Evolutionary conservation across 1,284 basidiomycete genomes (phyloP), one percentile per base, ranked within the genome.

Genomic region (Tilletia indica): DNA sequence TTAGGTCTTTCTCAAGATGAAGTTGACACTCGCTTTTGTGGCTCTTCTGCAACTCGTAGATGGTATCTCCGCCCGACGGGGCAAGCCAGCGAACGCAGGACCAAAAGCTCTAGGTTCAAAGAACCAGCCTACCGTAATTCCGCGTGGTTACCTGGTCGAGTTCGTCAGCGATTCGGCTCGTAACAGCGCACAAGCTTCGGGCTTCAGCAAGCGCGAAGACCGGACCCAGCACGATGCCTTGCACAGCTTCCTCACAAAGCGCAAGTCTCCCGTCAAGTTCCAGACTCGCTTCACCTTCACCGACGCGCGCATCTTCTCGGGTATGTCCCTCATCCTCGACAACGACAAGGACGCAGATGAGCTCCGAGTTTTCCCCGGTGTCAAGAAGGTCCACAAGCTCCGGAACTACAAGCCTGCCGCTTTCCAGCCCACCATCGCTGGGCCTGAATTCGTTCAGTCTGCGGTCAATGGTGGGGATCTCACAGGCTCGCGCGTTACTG

Each of bases 281-380:
- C 45, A 73, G 68, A 78, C 74, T 31, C 73, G 77, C 12, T 76
- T 72, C 72, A 73, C 74, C 67, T 79, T 67, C 72, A 74, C 75
- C 34, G 74, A 79, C 45, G 72, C 77, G 56, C 47, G 70, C 21
- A 75, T 74, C 16, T 79, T 79, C 58, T 72, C 77, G 4, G 78
- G 78, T 39, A 72, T 78, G 67, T 73, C 71, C 34, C 73, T 79
- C 64, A 63, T 72, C 56, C 77, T 79, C 63, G 69, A 79, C 71
- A 72, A 47, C 49, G 77, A 76, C 38, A 71, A 76, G 21, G 78
- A 79, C 70, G 72, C 73, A 49, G 67, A 72, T 31, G 70, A 72
- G 31, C 74, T 79, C 47, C 71, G 67, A 4, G 69, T 68, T 9
- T 75, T 73, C 45, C 76, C 75, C 19, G 73, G 73, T 70, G 78